Evolutionary conservation across 164 flowering plant species (phyloP).

Genomic region (Malania oleifera): DNA sequence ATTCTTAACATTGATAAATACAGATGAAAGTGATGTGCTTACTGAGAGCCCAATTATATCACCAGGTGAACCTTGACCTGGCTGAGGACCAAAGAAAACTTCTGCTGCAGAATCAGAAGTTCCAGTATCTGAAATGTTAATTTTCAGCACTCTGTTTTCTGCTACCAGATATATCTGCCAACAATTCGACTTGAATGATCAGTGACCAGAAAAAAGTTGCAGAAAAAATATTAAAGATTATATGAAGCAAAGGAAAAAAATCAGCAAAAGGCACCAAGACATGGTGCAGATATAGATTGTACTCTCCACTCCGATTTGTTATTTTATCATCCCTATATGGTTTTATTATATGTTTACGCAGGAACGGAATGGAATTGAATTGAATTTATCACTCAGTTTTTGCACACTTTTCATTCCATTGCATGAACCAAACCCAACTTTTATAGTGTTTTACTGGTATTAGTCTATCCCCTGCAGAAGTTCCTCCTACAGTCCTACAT

Average conservation of each 20-base stretch:
- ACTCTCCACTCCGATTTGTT: neutral
- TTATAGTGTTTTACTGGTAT: too few relatives aligned
- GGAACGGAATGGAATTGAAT: too few relatives aligned
- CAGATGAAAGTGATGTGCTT: constrained; percentile 46
- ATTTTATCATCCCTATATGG: neutral
- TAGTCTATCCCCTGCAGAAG: too few relatives aligned
- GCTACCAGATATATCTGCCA: constrained; percentile 78
- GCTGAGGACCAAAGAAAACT: constrained; percentile 46
- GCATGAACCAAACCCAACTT: too few relatives aligned
- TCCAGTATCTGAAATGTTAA: constrained; percentile 31
- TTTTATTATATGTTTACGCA: too few relatives aligned
- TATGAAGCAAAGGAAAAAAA: neutral
- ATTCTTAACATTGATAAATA: constrained; percentile 47
- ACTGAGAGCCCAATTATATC: constrained; percentile 70
- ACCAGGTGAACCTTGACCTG: constrained; percentile 30
- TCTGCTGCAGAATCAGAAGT: constrained; percentile 40
- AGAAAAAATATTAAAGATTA: neutral
- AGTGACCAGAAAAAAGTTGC: neutral
- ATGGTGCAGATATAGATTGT: too few relatives aligned
- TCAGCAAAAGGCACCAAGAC: too few relatives aligned
- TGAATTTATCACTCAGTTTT: too few relatives aligned
- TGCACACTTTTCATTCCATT: too few relatives aligned
- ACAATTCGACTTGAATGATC: constrained; percentile 3
- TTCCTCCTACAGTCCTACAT: too few relatives aligned
- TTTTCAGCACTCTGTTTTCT: constrained; percentile 54